Percentiles rank a stretch among this genome's conserved stretches.
Evolutionary conservation across 345 rosid species (phyloP).

Genomic region (Corchorus capsularis): DNA sequence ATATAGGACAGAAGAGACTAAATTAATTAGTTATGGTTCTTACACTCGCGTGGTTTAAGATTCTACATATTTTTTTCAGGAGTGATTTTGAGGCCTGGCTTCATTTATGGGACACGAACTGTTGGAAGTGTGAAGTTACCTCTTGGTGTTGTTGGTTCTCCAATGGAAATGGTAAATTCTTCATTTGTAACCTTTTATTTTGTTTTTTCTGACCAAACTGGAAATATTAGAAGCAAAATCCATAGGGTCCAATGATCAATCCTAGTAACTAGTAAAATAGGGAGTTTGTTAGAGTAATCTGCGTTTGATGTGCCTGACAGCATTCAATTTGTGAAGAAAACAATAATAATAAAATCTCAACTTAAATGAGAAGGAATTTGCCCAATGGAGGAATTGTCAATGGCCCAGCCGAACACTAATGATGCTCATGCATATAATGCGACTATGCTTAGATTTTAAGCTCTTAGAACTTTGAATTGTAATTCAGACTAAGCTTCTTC

Average conservation of each 20-base stretch:
- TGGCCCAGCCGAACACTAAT: not conserved
- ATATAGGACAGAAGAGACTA: not conserved
- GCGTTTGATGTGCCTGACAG: not conserved
- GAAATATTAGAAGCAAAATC: not conserved
- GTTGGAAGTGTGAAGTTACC: slow-evolving; percentile 84
- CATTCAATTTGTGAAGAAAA: not conserved
- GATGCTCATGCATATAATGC: not conserved
- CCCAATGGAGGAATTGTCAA: not conserved
- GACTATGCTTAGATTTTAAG: not conserved
- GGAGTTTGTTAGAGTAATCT: not conserved
- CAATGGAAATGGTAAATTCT: slow-evolving; percentile 78
- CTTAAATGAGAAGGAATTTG: not conserved
- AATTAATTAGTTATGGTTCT: not conserved
- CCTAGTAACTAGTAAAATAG: not conserved
- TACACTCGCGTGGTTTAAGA: not conserved
- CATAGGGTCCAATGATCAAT: not conserved
- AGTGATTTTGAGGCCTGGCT: slow-evolving; percentile 91
- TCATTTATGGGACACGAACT: slow-evolving; percentile 85
- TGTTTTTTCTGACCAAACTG: not conserved
- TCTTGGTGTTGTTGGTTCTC: slow-evolving; percentile 81
- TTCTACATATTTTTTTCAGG: slow-evolving; percentile 44
- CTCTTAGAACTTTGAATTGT: not conserved
- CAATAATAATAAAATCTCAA: not conserved
- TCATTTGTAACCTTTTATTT: not conserved
- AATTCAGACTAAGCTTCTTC: not conserved